Percentiles rank a stretch among this genome's conserved stretches.
Conservation (phyloP, 805 yeast genomes). For the Dipodascus geniculatus region DNA sequence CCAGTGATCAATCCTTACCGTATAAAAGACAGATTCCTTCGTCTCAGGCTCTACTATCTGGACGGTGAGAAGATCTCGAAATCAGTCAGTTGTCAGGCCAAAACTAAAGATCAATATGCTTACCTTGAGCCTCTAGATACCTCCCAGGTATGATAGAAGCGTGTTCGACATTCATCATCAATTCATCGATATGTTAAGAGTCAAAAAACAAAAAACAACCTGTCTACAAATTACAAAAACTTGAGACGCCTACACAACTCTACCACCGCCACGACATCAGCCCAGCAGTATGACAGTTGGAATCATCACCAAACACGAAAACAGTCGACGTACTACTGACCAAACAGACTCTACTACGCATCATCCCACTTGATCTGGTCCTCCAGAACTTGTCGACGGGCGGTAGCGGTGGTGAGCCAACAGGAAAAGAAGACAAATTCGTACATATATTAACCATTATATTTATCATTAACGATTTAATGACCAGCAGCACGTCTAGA, state of each 20-base stretch:
- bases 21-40: background rate
- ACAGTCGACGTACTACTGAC: too few species aligned
- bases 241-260: background rate
- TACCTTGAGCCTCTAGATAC: background rate
- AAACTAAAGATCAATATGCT: background rate
- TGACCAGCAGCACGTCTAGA: constrained; percentile 43
- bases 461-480: background rate
- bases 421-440: too few species aligned
- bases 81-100: background rate
- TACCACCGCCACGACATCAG: background rate
- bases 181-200: too few species aligned
- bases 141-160: background rate
- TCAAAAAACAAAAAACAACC: too few species aligned
- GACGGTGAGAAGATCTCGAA: background rate
- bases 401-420: too few species aligned
- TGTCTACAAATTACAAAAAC: too few species aligned
- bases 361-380: too few species aligned
- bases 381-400: too few species aligned
- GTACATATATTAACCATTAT: constrained; percentile 1
- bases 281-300: too few species aligned
- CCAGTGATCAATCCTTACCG: too few species aligned
- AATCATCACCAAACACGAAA: too few species aligned
- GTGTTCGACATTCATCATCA: background rate
- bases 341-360: too few species aligned
- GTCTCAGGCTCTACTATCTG: background rate